These are phyloP conservation scores for Fibroporia radiculosa DNA, from an alignment of 768 basidiomycete genomes.

Conservation along the genomic window DNA sequence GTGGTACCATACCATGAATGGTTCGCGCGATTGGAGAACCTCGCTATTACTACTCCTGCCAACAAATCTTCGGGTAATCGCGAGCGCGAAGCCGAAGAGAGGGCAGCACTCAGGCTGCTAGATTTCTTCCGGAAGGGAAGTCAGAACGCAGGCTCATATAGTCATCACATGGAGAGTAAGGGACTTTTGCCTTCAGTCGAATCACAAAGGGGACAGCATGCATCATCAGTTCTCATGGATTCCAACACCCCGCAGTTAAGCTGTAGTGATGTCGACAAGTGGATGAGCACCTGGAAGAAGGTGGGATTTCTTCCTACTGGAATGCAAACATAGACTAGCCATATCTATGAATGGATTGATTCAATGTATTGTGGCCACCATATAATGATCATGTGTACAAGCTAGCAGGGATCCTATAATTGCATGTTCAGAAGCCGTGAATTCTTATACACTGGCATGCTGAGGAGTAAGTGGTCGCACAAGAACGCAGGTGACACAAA, in stretches of 20 bases:
- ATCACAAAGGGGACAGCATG: slow-evolving; percentile 2
- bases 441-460: too few species aligned
- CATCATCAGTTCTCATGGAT: slow-evolving; percentile 5
- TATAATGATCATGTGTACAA: too few species aligned
- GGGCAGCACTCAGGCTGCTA: slow-evolving; percentile 16
- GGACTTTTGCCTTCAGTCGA: slow-evolving; percentile 1
- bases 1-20: slow-evolving; percentile 29
- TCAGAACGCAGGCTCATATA: neutral
- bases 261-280: slow-evolving; percentile 2
- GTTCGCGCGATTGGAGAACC: slow-evolving; percentile 19
- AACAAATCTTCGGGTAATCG: neutral
- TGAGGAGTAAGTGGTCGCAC: too few species aligned
- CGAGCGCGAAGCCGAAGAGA: neutral
- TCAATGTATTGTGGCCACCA: too few species aligned
- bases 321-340: too few species aligned
- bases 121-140: slow-evolving; percentile 13
- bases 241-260: neutral
- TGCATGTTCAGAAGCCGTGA: too few species aligned
- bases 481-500: too few species aligned
- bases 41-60: neutral
- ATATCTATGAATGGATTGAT: too few species aligned
- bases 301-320: too few species aligned
- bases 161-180: slow-evolving; percentile 2
- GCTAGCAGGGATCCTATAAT: too few species aligned
- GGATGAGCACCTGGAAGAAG: slow-evolving; percentile 12